phyloP scores from a whole-genome alignment of 371 early-diverging fungal genomes.

The Mortierella polycephala region DNA sequence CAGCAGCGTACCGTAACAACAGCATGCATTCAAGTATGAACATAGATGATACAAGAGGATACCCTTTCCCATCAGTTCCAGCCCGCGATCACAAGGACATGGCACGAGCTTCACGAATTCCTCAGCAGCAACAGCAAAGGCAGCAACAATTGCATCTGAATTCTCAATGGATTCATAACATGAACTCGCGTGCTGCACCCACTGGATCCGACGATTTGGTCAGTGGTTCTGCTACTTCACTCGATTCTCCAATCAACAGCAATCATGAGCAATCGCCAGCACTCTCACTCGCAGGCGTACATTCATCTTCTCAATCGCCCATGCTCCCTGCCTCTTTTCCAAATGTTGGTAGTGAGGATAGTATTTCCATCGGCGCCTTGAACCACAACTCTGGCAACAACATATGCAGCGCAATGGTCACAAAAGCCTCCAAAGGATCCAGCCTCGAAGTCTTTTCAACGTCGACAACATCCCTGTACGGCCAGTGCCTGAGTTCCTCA shows the following conservation, averaged over 20 bases:
- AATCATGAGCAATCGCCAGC: conserved; percentile 6
- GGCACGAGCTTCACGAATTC: conserved; percentile 35
- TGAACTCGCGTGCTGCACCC: conserved; percentile 3
- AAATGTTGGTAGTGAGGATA: neutral
- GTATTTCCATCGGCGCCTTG: neutral
- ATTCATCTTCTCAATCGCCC: neutral
- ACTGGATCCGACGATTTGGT: conserved; percentile 24
- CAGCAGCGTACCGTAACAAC: conserved; percentile 10
- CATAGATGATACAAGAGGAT: conserved; percentile 23
- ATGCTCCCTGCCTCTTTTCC: neutral
- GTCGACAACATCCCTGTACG: neutral
- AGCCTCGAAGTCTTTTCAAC: neutral
- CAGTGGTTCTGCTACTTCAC: conserved; percentile 36
- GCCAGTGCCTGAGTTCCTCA: neutral
- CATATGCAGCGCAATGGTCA: neutral
- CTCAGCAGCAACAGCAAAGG: conserved; percentile 4
- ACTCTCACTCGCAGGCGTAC: neutral
- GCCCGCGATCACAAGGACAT: conserved; percentile 36
- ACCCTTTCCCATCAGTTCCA: conserved; percentile 35
- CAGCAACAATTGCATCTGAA: conserved; percentile 12
- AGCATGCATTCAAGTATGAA: neutral
- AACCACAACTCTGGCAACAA: neutral
- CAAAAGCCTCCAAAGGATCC: neutral
- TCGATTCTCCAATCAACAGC: conserved; percentile 16
- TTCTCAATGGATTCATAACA: conserved; percentile 19